Conservation (phyloP, 2,329 filamentous ascomycete genomes). For the Podosphaera fusca region DNA sequence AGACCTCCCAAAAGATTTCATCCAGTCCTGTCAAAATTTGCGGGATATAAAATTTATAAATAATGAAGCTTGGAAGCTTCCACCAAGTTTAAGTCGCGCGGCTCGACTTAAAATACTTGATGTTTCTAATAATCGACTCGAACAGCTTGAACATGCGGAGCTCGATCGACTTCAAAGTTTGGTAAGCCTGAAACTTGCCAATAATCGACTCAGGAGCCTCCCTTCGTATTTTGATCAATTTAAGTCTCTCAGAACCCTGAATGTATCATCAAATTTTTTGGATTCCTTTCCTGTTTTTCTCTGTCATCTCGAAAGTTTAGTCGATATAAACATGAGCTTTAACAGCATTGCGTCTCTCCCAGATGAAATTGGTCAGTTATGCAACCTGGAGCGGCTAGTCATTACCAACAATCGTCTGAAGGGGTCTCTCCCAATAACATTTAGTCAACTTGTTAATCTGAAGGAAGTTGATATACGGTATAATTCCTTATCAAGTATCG, state of each 20-base stretch:
- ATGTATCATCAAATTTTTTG: conserved; percentile 83
- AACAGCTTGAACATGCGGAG: conserved; percentile 67
- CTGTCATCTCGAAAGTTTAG: conserved; percentile 57
- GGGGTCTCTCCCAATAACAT: conserved; percentile 48
- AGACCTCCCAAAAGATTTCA: conserved; percentile 86
- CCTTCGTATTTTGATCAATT: conserved; percentile 70
- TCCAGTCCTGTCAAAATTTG: conserved; percentile 74
- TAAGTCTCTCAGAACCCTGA: conserved; percentile 55
- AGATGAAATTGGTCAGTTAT: conserved; percentile 52
- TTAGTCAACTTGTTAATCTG: conserved; percentile 51
- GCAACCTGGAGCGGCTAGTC: conserved; percentile 66
- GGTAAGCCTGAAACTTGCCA: conserved; percentile 76
- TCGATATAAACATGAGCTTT: conserved; percentile 92
- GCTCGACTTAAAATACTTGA: conserved; percentile 69
- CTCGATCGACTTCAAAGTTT: conserved; percentile 53
- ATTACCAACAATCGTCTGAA: conserved; percentile 85
- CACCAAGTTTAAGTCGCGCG: conserved; percentile 62
- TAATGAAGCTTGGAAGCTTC: conserved; percentile 74
- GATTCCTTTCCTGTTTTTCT: conserved; percentile 68
- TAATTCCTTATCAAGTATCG: conserved; percentile 72
- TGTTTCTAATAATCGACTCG: conserved; percentile 80
- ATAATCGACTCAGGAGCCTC: conserved; percentile 64
- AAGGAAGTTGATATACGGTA: conserved; percentile 89
- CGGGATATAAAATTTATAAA: conserved; percentile 91
- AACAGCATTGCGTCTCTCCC: conserved; percentile 67